phyloP scores from a whole-genome alignment of 2,329 filamentous ascomycete genomes.

The Pyrenophora graminea region DNA sequence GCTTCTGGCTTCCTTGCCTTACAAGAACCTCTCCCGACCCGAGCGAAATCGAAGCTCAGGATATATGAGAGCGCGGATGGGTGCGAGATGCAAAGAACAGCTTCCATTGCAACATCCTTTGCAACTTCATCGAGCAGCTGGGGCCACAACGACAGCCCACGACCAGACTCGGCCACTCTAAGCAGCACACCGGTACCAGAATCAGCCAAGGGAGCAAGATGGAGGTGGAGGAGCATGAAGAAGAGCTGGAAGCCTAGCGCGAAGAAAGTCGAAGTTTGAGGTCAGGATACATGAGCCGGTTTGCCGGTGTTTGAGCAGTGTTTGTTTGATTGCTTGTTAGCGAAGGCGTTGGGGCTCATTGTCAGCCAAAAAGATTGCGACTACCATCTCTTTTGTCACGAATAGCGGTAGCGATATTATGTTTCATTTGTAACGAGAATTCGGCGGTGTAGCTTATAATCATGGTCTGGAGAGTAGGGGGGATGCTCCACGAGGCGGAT shows the following conservation, averaged over 20 bases:
- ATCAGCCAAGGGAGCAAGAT: conserved; percentile 19
- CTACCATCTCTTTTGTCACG: conserved; percentile 20
- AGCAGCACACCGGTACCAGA: conserved; percentile 20
- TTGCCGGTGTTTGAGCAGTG: conserved; percentile 1
- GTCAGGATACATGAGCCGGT: conserved; percentile 1
- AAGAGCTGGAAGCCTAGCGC: conserved; percentile 19
- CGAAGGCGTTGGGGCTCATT: conserved; percentile 22
- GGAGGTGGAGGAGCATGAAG: conserved; percentile 31
- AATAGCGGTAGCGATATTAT: background rate
- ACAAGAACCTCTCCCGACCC: conserved; percentile 28
- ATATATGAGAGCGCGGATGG: conserved; percentile 29
- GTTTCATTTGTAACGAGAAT: background rate
- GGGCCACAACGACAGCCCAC: conserved; percentile 27
- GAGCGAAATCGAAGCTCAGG: conserved; percentile 22
- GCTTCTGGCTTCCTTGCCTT: conserved; percentile 38
- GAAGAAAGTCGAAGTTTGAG: conserved; percentile 3
- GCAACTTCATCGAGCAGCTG: conserved; percentile 18
- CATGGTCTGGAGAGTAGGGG: background rate
- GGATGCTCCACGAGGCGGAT: background rate
- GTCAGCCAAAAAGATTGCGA: conserved; percentile 3
- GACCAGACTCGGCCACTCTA: conserved; percentile 41
- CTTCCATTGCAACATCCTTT: conserved; percentile 29
- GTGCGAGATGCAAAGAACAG: conserved; percentile 29
- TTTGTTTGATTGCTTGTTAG: conserved; percentile 19
- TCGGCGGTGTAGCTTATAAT: conserved; percentile 9